These are phyloP conservation scores for Lasiodiplodia hormozganensis DNA, from an alignment of 2,329 filamentous ascomycete species.

Conservation along the genomic window DNA sequence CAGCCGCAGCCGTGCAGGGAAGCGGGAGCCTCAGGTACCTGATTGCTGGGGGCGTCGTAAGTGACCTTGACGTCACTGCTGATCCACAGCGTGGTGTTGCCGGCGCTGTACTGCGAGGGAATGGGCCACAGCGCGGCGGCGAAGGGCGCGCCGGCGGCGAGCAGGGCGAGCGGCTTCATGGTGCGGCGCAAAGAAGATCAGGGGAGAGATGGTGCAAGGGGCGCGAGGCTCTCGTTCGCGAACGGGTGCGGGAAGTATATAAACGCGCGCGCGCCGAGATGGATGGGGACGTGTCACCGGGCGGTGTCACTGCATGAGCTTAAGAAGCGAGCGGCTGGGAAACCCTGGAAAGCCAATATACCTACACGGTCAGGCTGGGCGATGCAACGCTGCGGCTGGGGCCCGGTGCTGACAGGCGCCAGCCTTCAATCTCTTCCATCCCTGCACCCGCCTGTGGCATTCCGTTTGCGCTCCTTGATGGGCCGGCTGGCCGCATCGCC, in stretches of 20 bases:
- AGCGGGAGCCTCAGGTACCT: slow-evolving; percentile 37
- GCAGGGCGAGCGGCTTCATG: slow-evolving; percentile 37
- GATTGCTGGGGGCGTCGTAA: slow-evolving; percentile 43
- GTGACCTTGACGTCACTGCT: slow-evolving; percentile 46
- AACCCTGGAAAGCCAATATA: slow-evolving; percentile 2
- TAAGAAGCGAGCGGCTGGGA: slow-evolving; percentile 17
- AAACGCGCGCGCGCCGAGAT: neutral
- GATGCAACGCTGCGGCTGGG: slow-evolving; percentile 20
- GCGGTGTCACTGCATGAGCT: slow-evolving; percentile 17
- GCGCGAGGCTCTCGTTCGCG: neutral
- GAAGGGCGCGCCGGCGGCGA: slow-evolving; percentile 36
- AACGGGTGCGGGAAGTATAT: slow-evolving; percentile 9
- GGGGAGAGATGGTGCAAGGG: neutral
- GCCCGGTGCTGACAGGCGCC: neutral
- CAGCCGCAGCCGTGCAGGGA: slow-evolving; percentile 27
- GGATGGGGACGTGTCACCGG: slow-evolving; percentile 11
- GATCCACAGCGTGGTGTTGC: slow-evolving; percentile 51
- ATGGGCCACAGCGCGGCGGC: slow-evolving; percentile 53
- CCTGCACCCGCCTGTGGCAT: slow-evolving; percentile 7
- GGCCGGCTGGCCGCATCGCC: neutral
- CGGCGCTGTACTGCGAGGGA: slow-evolving; percentile 46
- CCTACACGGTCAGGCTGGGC: slow-evolving; percentile 18
- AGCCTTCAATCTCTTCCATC: slow-evolving; percentile 13
- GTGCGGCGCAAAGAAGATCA: neutral
- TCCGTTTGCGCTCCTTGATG: slow-evolving; percentile 15